These are phyloP conservation scores for Cicer yamashitae DNA, from an alignment of 306 rosid genomes.

Conservation along the genomic window DNA sequence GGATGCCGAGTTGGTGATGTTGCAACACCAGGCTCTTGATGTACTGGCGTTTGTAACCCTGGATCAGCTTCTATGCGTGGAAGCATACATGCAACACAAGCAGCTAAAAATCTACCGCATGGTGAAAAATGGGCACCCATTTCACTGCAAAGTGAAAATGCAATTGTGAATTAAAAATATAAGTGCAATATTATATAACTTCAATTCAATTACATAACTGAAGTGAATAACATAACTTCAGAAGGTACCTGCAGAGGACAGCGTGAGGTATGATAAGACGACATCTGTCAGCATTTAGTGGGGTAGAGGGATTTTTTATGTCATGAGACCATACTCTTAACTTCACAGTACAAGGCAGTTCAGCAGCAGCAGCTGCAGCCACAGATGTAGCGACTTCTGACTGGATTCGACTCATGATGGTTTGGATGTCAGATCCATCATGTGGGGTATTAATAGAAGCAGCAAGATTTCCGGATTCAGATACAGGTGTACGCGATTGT, in stretches of 20 bases:
- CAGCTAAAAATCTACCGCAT: slow-evolving; percentile 98
- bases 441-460: slow-evolving; percentile 45
- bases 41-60: slow-evolving; percentile 69
- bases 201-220: not conserved
- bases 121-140: slow-evolving; percentile 99
- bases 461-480: slow-evolving; percentile 65
- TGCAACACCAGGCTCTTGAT: slow-evolving; percentile 70
- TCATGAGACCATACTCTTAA: slow-evolving; percentile 92
- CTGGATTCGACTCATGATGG: slow-evolving; percentile 70
- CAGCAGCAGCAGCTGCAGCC: slow-evolving; percentile 89
- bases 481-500: slow-evolving; percentile 58
- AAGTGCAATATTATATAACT: not conserved
- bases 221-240: slow-evolving; percentile 30
- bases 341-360: slow-evolving; percentile 97
- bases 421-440: slow-evolving; percentile 73
- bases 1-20: slow-evolving; percentile 99
- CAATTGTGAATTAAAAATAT: slow-evolving; percentile 34
- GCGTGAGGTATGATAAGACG: slow-evolving; percentile 86
- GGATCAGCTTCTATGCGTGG: slow-evolving; percentile 90
- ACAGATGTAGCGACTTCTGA: slow-evolving; percentile 84
- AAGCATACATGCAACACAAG: slow-evolving; percentile 95
- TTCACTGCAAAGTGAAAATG: slow-evolving; percentile 86
- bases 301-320: slow-evolving; percentile 75
- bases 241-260: slow-evolving; percentile 88
- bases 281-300: slow-evolving; percentile 75